Conservation (phyloP, 129 eudicot species). For the carrot (Daucus carota) region DNA sequence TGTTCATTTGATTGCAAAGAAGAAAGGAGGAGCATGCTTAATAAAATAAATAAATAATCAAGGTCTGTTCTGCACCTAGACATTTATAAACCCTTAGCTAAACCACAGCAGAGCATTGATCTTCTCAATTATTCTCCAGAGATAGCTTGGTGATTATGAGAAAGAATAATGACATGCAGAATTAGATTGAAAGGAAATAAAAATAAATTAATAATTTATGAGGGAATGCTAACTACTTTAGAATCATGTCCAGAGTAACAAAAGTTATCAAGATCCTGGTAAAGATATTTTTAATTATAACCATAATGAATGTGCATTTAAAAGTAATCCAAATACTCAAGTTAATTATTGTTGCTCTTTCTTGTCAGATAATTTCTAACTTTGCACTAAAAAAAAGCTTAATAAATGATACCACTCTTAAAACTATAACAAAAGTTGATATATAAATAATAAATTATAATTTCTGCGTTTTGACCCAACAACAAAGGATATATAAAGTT, state of each 20-base stretch:
- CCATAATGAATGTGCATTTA: neutral
- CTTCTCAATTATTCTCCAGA: too few species aligned
- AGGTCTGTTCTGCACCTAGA: too few species aligned
- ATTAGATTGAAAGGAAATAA: neutral
- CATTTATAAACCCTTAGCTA: conserved; percentile 17
- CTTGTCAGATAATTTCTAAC: conserved; percentile 34
- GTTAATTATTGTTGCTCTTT: conserved; percentile 30
- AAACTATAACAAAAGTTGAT: neutral
- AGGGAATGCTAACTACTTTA: neutral
- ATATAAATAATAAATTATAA: too few species aligned
- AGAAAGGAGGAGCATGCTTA: too few species aligned
- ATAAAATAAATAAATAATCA: too few species aligned
- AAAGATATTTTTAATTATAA: neutral
- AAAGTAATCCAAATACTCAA: conserved; percentile 19
- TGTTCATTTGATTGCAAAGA: too few species aligned
- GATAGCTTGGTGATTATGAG: conserved; percentile 1
- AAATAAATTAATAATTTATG: neutral
- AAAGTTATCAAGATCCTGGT: neutral
- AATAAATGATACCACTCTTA: conserved; percentile 8
- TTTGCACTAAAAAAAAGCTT: conserved; percentile 11
- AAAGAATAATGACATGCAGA: neutral
- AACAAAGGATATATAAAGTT: too few species aligned
- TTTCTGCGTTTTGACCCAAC: too few species aligned
- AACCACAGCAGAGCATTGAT: too few species aligned
- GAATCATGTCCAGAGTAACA: neutral